Base-by-base conservation (phyloP, 352 stramenopile species). In the Aphanomyces stellatus region DNA sequence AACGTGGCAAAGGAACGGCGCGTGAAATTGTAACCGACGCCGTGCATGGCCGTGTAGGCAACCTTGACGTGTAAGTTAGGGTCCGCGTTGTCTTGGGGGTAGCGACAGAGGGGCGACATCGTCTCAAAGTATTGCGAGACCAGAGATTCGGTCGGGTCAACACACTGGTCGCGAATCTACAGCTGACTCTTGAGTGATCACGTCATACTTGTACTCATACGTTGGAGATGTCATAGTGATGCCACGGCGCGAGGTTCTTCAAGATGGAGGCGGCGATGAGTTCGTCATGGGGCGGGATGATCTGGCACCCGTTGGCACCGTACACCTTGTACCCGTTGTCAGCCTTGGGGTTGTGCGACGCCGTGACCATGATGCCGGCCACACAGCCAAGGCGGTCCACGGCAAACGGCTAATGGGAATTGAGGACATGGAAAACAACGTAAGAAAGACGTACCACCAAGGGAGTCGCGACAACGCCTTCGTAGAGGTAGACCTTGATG, bases 271-370 rank as follows among this genome's bases (percentile, higher is more conserved):
- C 69, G 11, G 96, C 90, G 69, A 99, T 99, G 60, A 80, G 81
- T 35, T 75, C 79, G 75, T 99, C 97, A 56, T 98, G 86, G 6
- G 97, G 96, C 41, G 96, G 81, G 70, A 98, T 98, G 72, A 99
- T 99, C 79, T 99, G 97, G 73, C 89, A 96, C 42, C 88, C 96
- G 71, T 98, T 97, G 48, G 70, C 76, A 87, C 92, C 97, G 76
- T 98, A 98, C 0, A 98, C 87, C 74, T 99, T 99, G 82, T 98
- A 99, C 40, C 97, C 97, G 77, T 98, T 94, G 83, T 99, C 97
- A 6, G 69, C 76, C 75, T 98, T 98, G 7, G 97, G 97, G 83
- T 99, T 99, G 78, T 99, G 97, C 56, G 91, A 98, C 22, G 96
- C 97, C 27, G 93, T 98, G 49, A 97, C 89, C 91, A 98, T 98